phyloP scores from a whole-genome alignment of 2,329 filamentous ascomycete genomes.

The Apiospora saccharicola region DNA sequence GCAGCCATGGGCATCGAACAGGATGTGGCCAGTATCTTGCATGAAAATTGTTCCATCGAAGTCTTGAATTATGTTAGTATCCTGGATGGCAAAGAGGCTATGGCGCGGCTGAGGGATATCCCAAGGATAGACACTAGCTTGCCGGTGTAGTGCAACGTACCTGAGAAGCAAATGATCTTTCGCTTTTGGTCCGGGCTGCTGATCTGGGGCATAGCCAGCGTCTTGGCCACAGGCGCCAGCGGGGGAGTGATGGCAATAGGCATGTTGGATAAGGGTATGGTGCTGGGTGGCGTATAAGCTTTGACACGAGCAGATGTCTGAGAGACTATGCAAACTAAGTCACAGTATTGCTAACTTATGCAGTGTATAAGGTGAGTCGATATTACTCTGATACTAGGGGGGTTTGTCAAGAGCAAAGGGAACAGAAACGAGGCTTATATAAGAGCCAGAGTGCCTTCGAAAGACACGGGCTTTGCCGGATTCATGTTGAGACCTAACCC shows the following conservation, averaged over 20 bases:
- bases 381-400: not conserved
- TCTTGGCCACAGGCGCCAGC: slow-evolving; percentile 40
- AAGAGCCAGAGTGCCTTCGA: slow-evolving; percentile 27
- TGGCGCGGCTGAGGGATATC: not conserved
- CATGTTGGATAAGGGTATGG: slow-evolving; percentile 42
- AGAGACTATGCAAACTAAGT: not conserved
- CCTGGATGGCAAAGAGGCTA: not conserved
- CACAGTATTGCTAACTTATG: not conserved
- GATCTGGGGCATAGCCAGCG: slow-evolving; percentile 44
- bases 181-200: slow-evolving; percentile 45
- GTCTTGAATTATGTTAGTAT: slow-evolving; percentile 51
- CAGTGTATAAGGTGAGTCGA: not conserved
- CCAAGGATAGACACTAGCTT: not conserved
- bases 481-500: not conserved
- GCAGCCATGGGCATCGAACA: slow-evolving; percentile 72
- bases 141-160: slow-evolving; percentile 41
- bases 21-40: slow-evolving; percentile 74
- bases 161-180: slow-evolving; percentile 67
- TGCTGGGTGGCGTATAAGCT: not conserved
- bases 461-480: slow-evolving; percentile 18
- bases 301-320: slow-evolving; percentile 11
- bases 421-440: slow-evolving; percentile 30
- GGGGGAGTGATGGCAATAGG: slow-evolving; percentile 47
- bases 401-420: not conserved
- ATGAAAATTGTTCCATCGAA: slow-evolving; percentile 78